Evolutionary conservation across 1,284 basidiomycete species (phyloP).

Genomic region (Phlebopus sp.): DNA sequence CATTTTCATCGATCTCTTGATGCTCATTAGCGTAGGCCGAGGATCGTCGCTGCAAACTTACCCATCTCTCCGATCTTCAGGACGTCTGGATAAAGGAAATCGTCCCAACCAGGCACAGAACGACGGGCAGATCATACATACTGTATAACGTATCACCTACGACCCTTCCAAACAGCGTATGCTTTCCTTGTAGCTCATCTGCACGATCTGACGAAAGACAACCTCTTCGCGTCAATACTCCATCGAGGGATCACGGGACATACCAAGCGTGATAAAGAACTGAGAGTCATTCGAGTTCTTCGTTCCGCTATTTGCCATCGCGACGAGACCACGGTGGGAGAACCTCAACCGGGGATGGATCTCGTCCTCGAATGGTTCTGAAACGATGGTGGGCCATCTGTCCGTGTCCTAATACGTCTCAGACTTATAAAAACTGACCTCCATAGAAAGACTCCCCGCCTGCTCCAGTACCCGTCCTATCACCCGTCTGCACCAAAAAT

Average conservation of each 20-base stretch:
- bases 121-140: conserved; percentile 40
- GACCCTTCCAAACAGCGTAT: conserved; percentile 82
- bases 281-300: conserved; percentile 87
- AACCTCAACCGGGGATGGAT: conserved; percentile 88
- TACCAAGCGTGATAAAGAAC: conserved; percentile 89
- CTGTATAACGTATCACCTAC: conserved; percentile 86
- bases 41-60: conserved; percentile 33
- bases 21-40: neutral
- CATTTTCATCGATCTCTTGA: conserved; percentile 78
- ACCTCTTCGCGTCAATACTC: conserved; percentile 2
- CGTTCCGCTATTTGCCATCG: conserved; percentile 88
- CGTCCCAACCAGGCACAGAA: neutral
- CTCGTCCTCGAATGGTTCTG: conserved; percentile 90
- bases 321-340: conserved; percentile 84
- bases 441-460: conserved; percentile 93
- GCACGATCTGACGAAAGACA: conserved; percentile 59
- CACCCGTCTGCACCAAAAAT: conserved; percentile 95
- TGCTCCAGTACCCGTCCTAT: conserved; percentile 85
- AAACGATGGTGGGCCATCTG: neutral
- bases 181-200: conserved; percentile 86
- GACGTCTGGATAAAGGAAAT: conserved; percentile 54
- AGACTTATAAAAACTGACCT: conserved; percentile 47
- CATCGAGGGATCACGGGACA: conserved; percentile 10
- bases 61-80: conserved; percentile 87
- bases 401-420: neutral